Conservation (phyloP, 345 rosid species). For the Eucalyptus grandis region DNA sequence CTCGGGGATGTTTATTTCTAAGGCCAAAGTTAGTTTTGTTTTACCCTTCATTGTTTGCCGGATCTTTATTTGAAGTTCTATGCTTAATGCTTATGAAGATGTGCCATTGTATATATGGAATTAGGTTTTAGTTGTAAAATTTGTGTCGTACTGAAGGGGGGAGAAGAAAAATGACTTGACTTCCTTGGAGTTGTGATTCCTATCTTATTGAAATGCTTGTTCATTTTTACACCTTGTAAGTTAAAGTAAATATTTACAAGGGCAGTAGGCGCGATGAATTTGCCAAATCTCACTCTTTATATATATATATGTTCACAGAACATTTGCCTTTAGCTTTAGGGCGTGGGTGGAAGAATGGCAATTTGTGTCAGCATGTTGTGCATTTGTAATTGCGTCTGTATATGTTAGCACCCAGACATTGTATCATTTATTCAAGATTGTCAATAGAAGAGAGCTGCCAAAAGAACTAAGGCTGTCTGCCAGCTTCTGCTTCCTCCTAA, state of each 20-base stretch:
- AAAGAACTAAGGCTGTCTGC: background rate
- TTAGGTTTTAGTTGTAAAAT: background rate
- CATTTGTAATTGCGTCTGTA: background rate
- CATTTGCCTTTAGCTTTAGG: background rate
- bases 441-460: background rate
- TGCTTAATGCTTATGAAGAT: background rate
- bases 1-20: conserved; percentile 89
- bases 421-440: background rate
- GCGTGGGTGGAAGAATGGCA: background rate
- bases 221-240: background rate
- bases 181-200: background rate
- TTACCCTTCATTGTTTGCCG: background rate
- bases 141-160: background rate
- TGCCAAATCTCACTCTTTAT: background rate
- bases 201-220: background rate
- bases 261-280: background rate
- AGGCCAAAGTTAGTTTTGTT: conserved; percentile 51
- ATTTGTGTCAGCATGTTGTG: background rate
- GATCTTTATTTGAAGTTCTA: background rate
- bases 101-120: background rate
- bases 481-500: background rate
- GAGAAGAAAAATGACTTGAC: background rate
- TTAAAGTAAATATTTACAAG: background rate
- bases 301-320: background rate
- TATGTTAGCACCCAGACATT: background rate